These are phyloP conservation scores for Corymbia calophylla DNA, from an alignment of 441 rosid species.

Conservation along the genomic window DNA sequence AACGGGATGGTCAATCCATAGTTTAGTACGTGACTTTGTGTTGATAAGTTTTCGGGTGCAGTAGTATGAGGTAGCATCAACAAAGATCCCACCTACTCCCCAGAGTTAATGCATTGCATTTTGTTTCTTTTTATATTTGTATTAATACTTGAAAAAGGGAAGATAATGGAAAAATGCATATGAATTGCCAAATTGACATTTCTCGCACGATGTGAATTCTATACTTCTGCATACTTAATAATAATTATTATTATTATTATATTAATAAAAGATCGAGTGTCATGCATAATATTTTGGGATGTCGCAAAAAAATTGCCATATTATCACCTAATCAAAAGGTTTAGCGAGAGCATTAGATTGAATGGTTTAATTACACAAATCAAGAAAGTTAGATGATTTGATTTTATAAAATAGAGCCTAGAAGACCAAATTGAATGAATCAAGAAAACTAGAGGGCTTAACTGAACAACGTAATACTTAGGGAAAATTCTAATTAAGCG, in stretches of 20 bases:
- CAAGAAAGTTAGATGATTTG: not conserved
- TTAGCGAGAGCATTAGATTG: not conserved
- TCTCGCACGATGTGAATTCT: rapidly evolving
- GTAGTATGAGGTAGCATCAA: no score
- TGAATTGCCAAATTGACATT: not conserved
- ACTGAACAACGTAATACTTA: no score
- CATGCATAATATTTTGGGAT: no score
- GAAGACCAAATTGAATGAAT: not conserved
- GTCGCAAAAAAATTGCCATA: not conserved
- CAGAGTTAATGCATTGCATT: not conserved
- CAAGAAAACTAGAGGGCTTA: no score
- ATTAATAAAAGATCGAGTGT: not conserved
- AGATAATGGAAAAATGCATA: not conserved
- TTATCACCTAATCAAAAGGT: not conserved
- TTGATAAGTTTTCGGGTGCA: no score
- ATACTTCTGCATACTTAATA: not conserved
- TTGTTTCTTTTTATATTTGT: not conserved
- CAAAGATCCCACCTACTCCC: not conserved
- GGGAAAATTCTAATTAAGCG: no score
- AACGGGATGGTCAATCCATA: not conserved
- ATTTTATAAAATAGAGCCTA: no score
- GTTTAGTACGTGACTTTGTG: no score
- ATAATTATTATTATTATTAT: no score
- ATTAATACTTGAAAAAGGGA: no score
- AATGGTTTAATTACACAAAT: not conserved